These are phyloP conservation scores for Cajanus cajan DNA, from an alignment of 306 rosid species.

Conservation along the genomic window DNA sequence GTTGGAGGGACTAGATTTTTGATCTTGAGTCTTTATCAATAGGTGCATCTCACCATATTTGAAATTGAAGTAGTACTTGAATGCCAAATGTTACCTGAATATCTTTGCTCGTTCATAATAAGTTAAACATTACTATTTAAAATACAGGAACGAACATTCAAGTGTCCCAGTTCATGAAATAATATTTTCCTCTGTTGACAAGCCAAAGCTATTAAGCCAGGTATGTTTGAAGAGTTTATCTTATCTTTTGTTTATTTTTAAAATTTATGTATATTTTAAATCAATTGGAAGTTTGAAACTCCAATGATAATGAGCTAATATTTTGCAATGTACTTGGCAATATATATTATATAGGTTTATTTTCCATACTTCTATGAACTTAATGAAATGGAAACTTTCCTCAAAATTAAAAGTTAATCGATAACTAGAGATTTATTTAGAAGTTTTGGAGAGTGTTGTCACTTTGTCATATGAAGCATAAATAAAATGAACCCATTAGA, in stretches of 20 bases:
- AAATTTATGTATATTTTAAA: slow-evolving; percentile 1
- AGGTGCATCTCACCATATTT: not conserved
- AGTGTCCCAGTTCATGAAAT: slow-evolving; percentile 72
- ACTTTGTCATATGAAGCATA: not conserved
- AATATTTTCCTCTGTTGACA: slow-evolving; percentile 88
- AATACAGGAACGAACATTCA: slow-evolving; percentile 70
- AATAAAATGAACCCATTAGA: not conserved
- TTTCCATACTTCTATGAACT: slow-evolving; percentile 5
- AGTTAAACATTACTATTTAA: slow-evolving; percentile 31
- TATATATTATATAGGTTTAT: not conserved
- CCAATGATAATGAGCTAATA: not conserved
- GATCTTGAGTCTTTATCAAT: slow-evolving; percentile 4
- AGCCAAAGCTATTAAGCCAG: slow-evolving; percentile 99
- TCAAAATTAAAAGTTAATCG: not conserved
- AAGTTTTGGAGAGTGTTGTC: not conserved
- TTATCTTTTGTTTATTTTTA: slow-evolving; percentile 13
- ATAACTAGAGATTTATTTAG: not conserved
- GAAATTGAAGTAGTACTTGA: slow-evolving; percentile 11
- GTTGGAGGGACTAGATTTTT: slow-evolving; percentile 8
- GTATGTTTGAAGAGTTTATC: slow-evolving; percentile 38
- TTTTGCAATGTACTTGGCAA: not conserved
- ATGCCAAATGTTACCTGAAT: slow-evolving; percentile 18
- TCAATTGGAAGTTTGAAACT: slow-evolving; percentile 22
- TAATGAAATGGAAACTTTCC: not conserved
- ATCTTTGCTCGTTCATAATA: slow-evolving; percentile 24